Evolutionary conservation across 2,329 filamentous ascomycete genomes (phyloP), one percentile per base, ranked within the genome.

Genomic region (Fusarium pininemorale): DNA sequence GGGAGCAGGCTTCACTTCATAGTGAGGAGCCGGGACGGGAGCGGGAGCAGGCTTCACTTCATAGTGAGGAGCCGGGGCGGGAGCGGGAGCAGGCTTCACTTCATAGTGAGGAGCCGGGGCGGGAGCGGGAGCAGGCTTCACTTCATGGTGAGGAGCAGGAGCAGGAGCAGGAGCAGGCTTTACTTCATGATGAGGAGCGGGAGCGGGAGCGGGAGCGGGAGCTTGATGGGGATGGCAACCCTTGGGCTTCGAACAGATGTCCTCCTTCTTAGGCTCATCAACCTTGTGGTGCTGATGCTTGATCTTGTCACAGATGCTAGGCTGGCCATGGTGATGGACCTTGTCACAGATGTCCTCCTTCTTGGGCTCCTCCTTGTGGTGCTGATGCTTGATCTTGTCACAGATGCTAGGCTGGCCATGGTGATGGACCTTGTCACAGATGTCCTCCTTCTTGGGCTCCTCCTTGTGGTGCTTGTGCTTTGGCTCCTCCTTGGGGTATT

Each of bases 301-400:
- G 38, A 44, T 20, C 47, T 60, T 66, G 18, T 66, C 60, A 24
- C 61, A 60, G 30, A 59, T 59, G 35, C 55, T 58, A 39, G 39
- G n/a, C 28, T 45, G n/a, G 26, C 48, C 41, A 38, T 50, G 42
- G 20, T 65, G n/a, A 56, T 72, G 51, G 28, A 50, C 37, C 42
- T 64, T 64, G 10, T 67, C 62, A 41, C 70, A 72, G 20, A 65
- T 44, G 24, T 59, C 54, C 44, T 71, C 42, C 57, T 70, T 67
- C 66, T 70, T 65, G 35, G 60, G 50, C 38, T 64, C 59, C 7
- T 55, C 42, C 35, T 62, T 67, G 30, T 37, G 38, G 9, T 59
- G 45, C 15, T 66, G 28, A 38, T 66, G 44, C 47, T 63, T 47
- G 38, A 45, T 20, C 47, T 60, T 66, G 18, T 66, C 60, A 24